Percentiles rank a stretch among this genome's conserved stretches.
Evolutionary conservation across 2,329 filamentous ascomycete species (phyloP).

Genomic region (Talaromyces verruculosus): DNA sequence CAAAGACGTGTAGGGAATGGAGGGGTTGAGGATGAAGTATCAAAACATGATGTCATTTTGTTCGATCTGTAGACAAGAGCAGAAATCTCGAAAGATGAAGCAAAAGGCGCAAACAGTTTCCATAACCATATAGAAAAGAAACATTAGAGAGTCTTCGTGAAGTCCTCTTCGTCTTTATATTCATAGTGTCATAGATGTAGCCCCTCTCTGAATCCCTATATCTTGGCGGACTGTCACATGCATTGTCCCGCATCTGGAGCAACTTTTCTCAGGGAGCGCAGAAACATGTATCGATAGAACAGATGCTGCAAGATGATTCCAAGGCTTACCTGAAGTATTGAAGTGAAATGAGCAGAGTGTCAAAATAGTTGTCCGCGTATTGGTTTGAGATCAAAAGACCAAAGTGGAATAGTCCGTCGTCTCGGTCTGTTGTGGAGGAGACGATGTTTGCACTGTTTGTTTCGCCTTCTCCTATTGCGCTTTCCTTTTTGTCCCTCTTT

Average conservation of each 20-base stretch:
- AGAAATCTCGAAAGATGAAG: background rate
- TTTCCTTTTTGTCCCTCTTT: background rate
- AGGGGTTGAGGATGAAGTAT: conserved; percentile 1
- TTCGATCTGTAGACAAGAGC: background rate
- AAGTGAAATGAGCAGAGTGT: background rate
- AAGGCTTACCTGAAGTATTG: background rate
- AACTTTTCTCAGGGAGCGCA: background rate
- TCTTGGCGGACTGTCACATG: background rate
- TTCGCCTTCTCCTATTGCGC: background rate
- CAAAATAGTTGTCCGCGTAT: background rate
- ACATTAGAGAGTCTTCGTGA: background rate
- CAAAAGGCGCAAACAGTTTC: background rate
- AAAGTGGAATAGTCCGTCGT: conserved; percentile 2
- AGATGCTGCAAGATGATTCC: background rate
- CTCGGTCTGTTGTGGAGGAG: background rate
- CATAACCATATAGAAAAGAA: background rate
- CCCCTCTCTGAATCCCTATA: background rate
- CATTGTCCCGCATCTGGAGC: background rate
- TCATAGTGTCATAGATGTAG: background rate
- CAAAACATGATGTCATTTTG: conserved; percentile 13
- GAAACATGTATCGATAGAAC: background rate
- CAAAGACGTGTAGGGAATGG: background rate
- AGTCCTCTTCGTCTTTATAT: background rate
- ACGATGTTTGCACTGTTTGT: conserved; percentile 28
- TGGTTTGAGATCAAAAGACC: background rate